phyloP scores from a whole-genome alignment of 495 filamentous ascomycete species.

The Copromyces sp. region DNA sequence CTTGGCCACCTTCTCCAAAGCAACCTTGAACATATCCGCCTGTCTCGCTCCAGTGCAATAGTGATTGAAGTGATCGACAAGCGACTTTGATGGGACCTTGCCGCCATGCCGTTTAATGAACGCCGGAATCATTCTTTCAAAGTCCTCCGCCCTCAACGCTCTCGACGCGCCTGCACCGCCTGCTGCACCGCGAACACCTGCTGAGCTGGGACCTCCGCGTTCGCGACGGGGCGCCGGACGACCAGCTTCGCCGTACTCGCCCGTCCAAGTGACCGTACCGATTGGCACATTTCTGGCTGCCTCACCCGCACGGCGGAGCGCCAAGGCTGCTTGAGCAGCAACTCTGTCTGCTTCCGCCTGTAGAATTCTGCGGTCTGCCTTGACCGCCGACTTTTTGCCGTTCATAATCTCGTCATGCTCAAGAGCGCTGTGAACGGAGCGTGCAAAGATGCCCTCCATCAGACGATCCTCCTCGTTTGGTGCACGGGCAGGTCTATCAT shows the following conservation, averaged over 20 bases:
- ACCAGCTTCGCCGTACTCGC: conserved; percentile 65
- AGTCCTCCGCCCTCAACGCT: conserved; percentile 39
- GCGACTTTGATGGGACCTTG: conserved; percentile 56
- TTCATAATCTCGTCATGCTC: conserved; percentile 84
- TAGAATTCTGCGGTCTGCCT: conserved; percentile 61
- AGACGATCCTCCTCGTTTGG: conserved; percentile 50
- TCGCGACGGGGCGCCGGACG: conserved; percentile 30
- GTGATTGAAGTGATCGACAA: conserved; percentile 65
- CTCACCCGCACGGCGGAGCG: conserved; percentile 63
- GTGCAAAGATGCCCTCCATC: conserved; percentile 78
- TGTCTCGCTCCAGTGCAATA: conserved; percentile 35
- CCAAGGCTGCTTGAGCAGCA: conserved; percentile 64
- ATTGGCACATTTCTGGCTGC: conserved; percentile 60
- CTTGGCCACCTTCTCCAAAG: conserved; percentile 39
- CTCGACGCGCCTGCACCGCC: conserved; percentile 25
- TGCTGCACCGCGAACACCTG: conserved; percentile 42
- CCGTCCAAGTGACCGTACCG: conserved; percentile 92
- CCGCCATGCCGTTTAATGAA: conserved; percentile 66
- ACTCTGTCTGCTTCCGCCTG: conserved; percentile 71
- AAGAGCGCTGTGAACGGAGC: conserved; percentile 70
- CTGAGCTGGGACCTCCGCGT: conserved; percentile 37
- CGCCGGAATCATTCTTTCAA: conserved; percentile 62
- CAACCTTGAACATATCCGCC: conserved; percentile 37
- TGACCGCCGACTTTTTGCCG: conserved; percentile 45
- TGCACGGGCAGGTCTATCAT: conserved; percentile 6